Evolutionary conservation across 2,329 filamentous ascomycete genomes (phyloP), one percentile per base, ranked within the genome.

Genomic region (Myriosclerotinia duriaeana): DNA sequence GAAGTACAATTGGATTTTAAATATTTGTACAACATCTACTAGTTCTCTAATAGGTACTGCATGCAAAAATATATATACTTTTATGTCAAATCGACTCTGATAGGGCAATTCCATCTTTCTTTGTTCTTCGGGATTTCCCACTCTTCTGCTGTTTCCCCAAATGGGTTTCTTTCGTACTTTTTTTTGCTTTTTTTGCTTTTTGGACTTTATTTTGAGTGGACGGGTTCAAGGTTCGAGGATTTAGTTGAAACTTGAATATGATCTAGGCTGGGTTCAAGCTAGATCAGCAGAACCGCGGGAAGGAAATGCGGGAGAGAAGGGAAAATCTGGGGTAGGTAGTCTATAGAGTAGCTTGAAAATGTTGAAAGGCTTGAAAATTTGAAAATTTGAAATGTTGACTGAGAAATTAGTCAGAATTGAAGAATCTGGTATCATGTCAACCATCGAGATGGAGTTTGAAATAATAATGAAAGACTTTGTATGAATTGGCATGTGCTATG

Each of bases 241-340:
- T 34, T 34, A 34, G 5, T 6, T 34, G 30, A 34, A 34, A 2
- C n/a, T n/a, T n/a, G n/a, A n/a, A n/a, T n/a, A n/a, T 34, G 30
- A 5, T 2, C 36, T 12, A 42, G 17, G 30, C 38, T 56, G 40
- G 38, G 9, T 46, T 58, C 20, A 46, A 17, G 55, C 55, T 58
- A 42, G 38, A 50, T 61, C 52, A 55, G 22, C 54, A 44, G 54
- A 30, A 15, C 4, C 11, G 38, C 38, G 54, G 54, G 38, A 58
- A 12, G 15, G 38, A 46, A 26, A 26, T 26, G 26, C 26, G 26
- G 26, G 26, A 26, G 26, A 26, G 26, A 26, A 26, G 26, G 26
- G 26, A 3, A 15, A 56, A 64, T 64, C 61, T 20, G 61, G 61
- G 61, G 61, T 64, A 64, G 61, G 36, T 48, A n/a, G n/a, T n/a